A percentile compares a stretch with the other conserved stretches of the same genome.
phyloP scores from a whole-genome alignment of 2,329 filamentous ascomycete species.

The Claviceps digitariae region DNA sequence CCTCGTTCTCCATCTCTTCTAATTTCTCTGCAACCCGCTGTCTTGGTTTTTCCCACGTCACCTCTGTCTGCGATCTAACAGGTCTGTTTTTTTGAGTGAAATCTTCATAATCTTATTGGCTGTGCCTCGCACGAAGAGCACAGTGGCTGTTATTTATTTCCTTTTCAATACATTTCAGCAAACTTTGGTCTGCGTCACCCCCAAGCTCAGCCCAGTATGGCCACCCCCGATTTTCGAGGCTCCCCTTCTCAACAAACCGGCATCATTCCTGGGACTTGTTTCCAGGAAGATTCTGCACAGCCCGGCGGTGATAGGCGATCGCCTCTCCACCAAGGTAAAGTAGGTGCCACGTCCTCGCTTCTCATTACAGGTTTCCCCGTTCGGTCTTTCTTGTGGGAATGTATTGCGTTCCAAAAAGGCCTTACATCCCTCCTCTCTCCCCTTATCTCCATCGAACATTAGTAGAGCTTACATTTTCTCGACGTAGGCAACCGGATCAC shows the following conservation, averaged over 20 bases:
- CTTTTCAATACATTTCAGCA: slow-evolving; percentile 7
- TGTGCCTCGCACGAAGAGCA: slow-evolving; percentile 4
- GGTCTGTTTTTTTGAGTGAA: slow-evolving; percentile 15
- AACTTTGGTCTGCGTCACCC: slow-evolving; percentile 2
- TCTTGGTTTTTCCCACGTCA: slow-evolving; percentile 11
- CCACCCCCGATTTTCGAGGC: slow-evolving; percentile 14
- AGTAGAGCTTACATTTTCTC: not conserved
- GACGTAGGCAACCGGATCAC: slow-evolving; percentile 11
- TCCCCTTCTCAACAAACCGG: slow-evolving; percentile 16
- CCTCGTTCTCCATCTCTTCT: slow-evolving; percentile 8
- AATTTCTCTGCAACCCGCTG: slow-evolving; percentile 7
- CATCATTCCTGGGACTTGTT: slow-evolving; percentile 6
- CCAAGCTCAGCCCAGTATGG: slow-evolving; percentile 13
- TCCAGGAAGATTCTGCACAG: slow-evolving; percentile 12
- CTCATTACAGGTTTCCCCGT: not conserved
- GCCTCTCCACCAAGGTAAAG: slow-evolving; percentile 7
- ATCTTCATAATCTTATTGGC: slow-evolving; percentile 15
- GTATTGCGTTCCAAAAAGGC: not conserved
- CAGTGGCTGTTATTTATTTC: slow-evolving; percentile 8
- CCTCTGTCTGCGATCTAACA: slow-evolving; percentile 17
- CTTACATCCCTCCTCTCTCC: not conserved
- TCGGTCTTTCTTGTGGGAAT: not conserved
- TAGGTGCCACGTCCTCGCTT: slow-evolving; percentile 6
- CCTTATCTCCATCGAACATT: not conserved
- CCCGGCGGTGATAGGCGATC: slow-evolving; percentile 7